These are phyloP conservation scores for Dactylonectria estremocensis DNA, from an alignment of 2,329 filamentous ascomycete species.

Conservation along the genomic window DNA sequence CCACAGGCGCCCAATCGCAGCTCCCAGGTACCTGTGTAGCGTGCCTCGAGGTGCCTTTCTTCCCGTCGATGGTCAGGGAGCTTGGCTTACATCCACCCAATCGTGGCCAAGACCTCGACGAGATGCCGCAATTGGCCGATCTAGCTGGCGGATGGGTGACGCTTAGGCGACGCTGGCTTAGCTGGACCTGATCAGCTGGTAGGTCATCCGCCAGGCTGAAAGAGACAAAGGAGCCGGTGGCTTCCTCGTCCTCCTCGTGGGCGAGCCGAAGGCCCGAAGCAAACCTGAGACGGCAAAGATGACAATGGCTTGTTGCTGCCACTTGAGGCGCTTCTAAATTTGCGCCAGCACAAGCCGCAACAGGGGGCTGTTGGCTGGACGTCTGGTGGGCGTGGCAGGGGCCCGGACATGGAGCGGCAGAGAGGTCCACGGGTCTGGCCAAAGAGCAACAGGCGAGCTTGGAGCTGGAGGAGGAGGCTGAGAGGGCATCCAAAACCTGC, in stretches of 20 bases:
- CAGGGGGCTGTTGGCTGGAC: constrained; percentile 26
- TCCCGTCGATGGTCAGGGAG: constrained; percentile 3
- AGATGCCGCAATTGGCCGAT: constrained; percentile 28
- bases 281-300: constrained; percentile 26
- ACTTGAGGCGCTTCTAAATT: constrained; percentile 28
- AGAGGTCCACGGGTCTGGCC: not conserved
- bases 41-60: constrained; percentile 25
- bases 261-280: constrained; percentile 10
- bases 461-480: constrained; percentile 9
- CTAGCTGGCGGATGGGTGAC: constrained; percentile 1
- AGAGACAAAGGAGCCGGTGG: not conserved
- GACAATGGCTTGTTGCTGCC: constrained; percentile 5
- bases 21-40: constrained; percentile 24
- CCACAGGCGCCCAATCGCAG: constrained; percentile 12
- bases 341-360: constrained; percentile 22
- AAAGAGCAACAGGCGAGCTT: constrained; percentile 6
- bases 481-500: constrained; percentile 11
- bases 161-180: too few species aligned
- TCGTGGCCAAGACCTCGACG: not conserved
- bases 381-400: constrained; percentile 10
- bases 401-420: constrained; percentile 5
- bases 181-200: constrained; percentile 2
- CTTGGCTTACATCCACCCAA: constrained; percentile 16
- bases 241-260: constrained; percentile 8
- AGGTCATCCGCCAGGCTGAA: constrained; percentile 8